phyloP scores from a whole-genome alignment of 1,139 yeast species.

The Blastobotrys elegans region DNA sequence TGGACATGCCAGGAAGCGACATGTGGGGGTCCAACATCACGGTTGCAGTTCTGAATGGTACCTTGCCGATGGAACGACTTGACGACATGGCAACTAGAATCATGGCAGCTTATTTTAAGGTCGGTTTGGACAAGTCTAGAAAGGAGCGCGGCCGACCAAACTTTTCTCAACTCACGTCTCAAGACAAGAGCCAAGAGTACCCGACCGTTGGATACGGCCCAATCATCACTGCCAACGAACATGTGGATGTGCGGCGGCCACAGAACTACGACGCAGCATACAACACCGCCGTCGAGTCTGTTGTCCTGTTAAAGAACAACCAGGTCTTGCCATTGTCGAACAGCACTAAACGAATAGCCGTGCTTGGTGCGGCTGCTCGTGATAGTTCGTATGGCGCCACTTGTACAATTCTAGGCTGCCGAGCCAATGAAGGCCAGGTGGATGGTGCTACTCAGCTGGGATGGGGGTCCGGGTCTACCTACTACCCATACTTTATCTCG shows the following conservation, averaged over 20 bases:
- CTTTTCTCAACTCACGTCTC: conserved; percentile 56
- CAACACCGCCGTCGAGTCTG: conserved; percentile 53
- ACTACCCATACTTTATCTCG: conserved; percentile 11
- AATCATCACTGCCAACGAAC: conserved; percentile 50
- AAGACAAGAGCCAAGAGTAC: conserved; percentile 49
- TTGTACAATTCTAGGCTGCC: conserved; percentile 11
- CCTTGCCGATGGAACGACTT: conserved; percentile 51
- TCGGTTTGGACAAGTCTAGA: conserved; percentile 25
- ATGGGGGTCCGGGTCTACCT: conserved; percentile 15
- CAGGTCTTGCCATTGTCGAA: conserved; percentile 45
- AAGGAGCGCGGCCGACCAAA: conserved; percentile 43
- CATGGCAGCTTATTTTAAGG: conserved; percentile 50
- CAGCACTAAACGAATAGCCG: conserved; percentile 11
- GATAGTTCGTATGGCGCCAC: conserved; percentile 6
- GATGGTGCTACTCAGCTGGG: conserved; percentile 13
- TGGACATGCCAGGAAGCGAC: conserved; percentile 64
- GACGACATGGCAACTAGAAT: conserved; percentile 61
- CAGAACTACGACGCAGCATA: conserved; percentile 49
- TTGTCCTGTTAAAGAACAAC: conserved; percentile 52
- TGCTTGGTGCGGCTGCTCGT: conserved; percentile 10
- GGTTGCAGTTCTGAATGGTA: conserved; percentile 50
- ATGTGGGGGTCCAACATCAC: conserved; percentile 58
- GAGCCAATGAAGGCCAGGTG: too few relatives aligned
- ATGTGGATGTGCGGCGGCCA: conserved; percentile 48
- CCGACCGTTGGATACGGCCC: conserved; percentile 53